Percentiles rank a stretch among this genome's conserved stretches.
phyloP scores from a whole-genome alignment of 345 rosid species.

The Camelina hispida region DNA sequence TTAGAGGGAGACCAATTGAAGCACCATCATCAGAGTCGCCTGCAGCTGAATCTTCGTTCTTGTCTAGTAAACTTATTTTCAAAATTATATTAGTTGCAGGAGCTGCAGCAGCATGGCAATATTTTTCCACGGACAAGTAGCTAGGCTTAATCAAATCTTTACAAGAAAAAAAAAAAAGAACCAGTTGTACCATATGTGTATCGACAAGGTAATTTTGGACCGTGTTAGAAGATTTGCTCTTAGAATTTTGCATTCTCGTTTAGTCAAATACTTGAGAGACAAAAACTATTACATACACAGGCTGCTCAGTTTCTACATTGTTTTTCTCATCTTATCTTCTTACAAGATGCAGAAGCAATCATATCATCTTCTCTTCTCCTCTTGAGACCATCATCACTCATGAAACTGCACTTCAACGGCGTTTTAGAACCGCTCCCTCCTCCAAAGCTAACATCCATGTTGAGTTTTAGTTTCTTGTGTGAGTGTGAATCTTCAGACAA shows the following conservation, averaged over 20 bases:
- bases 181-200: constrained; percentile 34
- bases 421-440: constrained; percentile 9
- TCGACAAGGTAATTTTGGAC: constrained; percentile 24
- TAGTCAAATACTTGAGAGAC: constrained; percentile 2
- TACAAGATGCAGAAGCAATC: constrained; percentile 51
- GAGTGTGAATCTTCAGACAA: constrained; percentile 47
- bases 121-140: constrained; percentile 45
- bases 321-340: constrained; percentile 50
- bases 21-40: constrained; percentile 35
- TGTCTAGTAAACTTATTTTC: constrained; percentile 53
- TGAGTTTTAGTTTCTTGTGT: constrained; percentile 59
- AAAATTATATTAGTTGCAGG: constrained; percentile 66
- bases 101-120: constrained; percentile 75
- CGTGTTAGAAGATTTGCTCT: constrained; percentile 24
- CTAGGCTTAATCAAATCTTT: constrained; percentile 21
- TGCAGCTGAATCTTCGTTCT: constrained; percentile 41
- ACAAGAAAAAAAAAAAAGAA: constrained; percentile 15
- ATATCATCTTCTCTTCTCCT: constrained; percentile 59
- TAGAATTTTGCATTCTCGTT: constrained; percentile 17
- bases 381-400: constrained; percentile 43
- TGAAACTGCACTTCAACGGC: constrained; percentile 47
- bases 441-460: constrained; percentile 21
- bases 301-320: constrained; percentile 2
- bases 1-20: constrained; percentile 58
- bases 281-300: background rate